A percentile compares a stretch with the other conserved stretches of the same genome.
These are phyloP conservation scores for Emiliania huxleyi DNA, from an alignment of 78 protist genomes.

Conservation along the genomic window DNA sequence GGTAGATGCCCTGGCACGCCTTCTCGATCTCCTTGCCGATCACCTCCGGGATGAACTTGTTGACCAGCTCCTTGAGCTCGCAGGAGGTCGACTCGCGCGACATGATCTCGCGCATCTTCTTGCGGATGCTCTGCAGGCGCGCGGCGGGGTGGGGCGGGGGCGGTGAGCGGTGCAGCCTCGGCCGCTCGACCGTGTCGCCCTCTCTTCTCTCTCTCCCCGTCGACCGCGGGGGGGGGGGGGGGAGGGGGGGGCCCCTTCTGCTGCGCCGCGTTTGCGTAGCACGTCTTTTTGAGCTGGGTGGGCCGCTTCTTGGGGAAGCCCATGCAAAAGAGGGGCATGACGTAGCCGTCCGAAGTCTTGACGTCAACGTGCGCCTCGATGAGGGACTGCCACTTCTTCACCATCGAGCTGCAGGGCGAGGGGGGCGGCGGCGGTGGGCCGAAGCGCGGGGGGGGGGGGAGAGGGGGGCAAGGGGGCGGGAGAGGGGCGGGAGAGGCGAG, in stretches of 20 bases:
- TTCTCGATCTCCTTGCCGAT: conserved; percentile 89
- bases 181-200: too few relatives aligned
- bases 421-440: too few relatives aligned
- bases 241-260: too few relatives aligned
- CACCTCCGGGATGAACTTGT: conserved; percentile 82
- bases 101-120: conserved; percentile 92
- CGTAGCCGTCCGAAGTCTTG: conserved; percentile 91
- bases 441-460: too few relatives aligned
- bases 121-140: too few relatives aligned
- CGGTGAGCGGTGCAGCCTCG: too few relatives aligned
- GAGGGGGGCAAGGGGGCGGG: too few relatives aligned
- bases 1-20: conserved; percentile 88
- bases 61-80: conserved; percentile 79
- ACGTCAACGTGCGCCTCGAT: conserved; percentile 92
- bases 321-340: conserved; percentile 91
- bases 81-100: conserved; percentile 66
- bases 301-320: conserved; percentile 90
- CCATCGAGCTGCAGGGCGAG: too few relatives aligned
- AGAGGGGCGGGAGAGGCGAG: too few relatives aligned
- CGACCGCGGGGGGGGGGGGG: too few relatives aligned
- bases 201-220: too few relatives aligned
- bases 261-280: conserved; percentile 91
- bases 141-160: too few relatives aligned
- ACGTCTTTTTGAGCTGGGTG: conserved; percentile 81
- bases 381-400: conserved; percentile 96